Evolutionary conservation across 352 stramenopile species (phyloP).

Genomic region (Phytophthora rubi): DNA sequence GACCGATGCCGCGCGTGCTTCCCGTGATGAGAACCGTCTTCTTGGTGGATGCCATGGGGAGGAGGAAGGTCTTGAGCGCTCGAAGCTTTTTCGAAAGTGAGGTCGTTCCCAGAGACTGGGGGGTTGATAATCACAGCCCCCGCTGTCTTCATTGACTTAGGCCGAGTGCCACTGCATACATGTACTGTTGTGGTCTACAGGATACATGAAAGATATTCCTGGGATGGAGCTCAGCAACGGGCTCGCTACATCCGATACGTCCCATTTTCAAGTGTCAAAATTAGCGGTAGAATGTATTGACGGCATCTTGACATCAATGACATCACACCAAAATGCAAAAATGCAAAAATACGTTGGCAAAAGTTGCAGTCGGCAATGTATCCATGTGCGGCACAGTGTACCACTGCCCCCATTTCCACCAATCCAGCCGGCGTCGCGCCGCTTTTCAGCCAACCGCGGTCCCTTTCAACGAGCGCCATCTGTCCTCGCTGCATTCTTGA

Average conservation of each 20-base stretch:
- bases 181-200: too few species aligned
- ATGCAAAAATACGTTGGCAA: too few species aligned
- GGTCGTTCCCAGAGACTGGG: not conserved
- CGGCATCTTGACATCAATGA: too few species aligned
- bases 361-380: not conserved
- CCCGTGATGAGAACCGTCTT: constrained; percentile 23
- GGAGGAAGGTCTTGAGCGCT: not conserved
- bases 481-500: not conserved
- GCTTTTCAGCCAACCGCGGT: not conserved
- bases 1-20: constrained; percentile 39
- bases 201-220: too few species aligned
- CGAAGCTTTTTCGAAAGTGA: constrained; percentile 17
- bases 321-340: too few species aligned
- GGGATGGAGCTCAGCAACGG: too few species aligned
- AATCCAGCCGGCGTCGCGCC: not conserved
- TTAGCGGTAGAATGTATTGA: too few species aligned
- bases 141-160: not conserved
- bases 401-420: not conserved
- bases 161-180: too few species aligned
- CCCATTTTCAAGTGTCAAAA: too few species aligned
- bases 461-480: not conserved
- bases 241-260: too few species aligned
- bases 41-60: constrained; percentile 12
- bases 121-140: not conserved
- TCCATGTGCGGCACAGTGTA: not conserved